Evolutionary conservation across 495 filamentous ascomycete genomes (phyloP).

Genomic region (Lophiostoma macrostomum): DNA sequence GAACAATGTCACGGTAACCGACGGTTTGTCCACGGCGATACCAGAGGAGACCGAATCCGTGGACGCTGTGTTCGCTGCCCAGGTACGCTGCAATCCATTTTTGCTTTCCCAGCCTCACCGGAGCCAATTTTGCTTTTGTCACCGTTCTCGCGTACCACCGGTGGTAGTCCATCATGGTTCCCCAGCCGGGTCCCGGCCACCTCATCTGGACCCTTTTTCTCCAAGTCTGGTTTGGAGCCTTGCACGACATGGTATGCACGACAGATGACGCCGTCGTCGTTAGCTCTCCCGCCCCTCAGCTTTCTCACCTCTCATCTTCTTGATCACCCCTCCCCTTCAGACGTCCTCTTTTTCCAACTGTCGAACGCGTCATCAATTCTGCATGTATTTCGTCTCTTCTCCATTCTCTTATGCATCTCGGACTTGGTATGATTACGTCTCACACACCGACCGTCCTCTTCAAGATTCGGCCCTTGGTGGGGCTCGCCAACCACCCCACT

Average conservation of each 20-base stretch:
- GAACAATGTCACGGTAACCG: constrained; percentile 46
- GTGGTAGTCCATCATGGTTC: background rate
- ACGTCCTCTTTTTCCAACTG: background rate
- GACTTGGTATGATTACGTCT: constrained; percentile 1
- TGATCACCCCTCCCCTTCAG: constrained; percentile 12
- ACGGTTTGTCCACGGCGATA: constrained; percentile 55
- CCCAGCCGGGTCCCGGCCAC: constrained; percentile 7
- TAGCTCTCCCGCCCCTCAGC: constrained; percentile 17
- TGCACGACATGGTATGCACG: constrained; percentile 12
- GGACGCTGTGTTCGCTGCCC: constrained; percentile 61
- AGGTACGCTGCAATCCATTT: constrained; percentile 47
- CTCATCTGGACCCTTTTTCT: background rate
- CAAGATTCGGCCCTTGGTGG: background rate
- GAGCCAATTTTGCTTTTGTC: background rate
- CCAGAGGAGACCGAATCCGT: constrained; percentile 54
- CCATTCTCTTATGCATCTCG: background rate
- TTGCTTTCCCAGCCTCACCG: constrained; percentile 4
- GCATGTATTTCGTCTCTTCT: background rate
- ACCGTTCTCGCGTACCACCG: background rate
- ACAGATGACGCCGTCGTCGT: constrained; percentile 12
- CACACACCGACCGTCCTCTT: background rate
- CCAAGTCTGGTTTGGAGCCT: background rate
- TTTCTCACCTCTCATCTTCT: constrained; percentile 3
- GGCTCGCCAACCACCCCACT: background rate
- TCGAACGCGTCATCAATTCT: constrained; percentile 24